Evolutionary conservation across 164 flowering plant species (phyloP), one percentile per base, ranked within the genome.

Genomic region (Pachysandra terminalis): DNA sequence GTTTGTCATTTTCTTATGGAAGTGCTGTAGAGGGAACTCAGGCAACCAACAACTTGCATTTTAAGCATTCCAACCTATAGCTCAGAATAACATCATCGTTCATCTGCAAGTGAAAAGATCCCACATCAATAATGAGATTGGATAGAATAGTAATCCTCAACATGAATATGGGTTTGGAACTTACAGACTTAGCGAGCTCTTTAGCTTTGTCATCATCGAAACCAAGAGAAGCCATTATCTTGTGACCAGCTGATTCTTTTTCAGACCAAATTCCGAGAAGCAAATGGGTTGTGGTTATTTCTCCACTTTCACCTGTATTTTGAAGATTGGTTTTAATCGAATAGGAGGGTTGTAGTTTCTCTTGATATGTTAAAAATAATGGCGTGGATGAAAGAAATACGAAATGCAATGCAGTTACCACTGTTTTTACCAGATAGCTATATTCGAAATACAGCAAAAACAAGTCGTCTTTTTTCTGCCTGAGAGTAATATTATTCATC

Each of bases 261-360:
- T 87, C 84, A 9, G 78, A 71, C 97, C 98, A 93, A 60, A 93
- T 71, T 52, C 93, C 93, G 63, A 90, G 92, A 65, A 93, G 88
- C 77, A 89, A 61, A 78, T 87, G 81, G 28, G 61, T 61, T 51
- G 88, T 74, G 45, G 90, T 86, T 25, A 87, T 75, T 78, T 90
- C 94, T 60, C 90, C 91, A 67, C 61, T 57, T 55, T 78, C 81
- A 74, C 93, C 97, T 90, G 84, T 64, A 79, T 69, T 62, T 72
- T 19, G 22, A 22, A 59, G 13, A 25, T 21, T 9, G 6, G 24
- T 37, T 32, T 32, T 59, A 51, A 45, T 5, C 59, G 23, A 21
- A 70, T 67, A 28, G 23, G 58, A 35, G 35, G 23, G 60, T 21
- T 65, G 28, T 1, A 19, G 58, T 8, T 65, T 32, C 37, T 27